Evolutionary conservation across 1,284 basidiomycete genomes (phyloP).

Genomic region (Anthracocystis setariae): DNA sequence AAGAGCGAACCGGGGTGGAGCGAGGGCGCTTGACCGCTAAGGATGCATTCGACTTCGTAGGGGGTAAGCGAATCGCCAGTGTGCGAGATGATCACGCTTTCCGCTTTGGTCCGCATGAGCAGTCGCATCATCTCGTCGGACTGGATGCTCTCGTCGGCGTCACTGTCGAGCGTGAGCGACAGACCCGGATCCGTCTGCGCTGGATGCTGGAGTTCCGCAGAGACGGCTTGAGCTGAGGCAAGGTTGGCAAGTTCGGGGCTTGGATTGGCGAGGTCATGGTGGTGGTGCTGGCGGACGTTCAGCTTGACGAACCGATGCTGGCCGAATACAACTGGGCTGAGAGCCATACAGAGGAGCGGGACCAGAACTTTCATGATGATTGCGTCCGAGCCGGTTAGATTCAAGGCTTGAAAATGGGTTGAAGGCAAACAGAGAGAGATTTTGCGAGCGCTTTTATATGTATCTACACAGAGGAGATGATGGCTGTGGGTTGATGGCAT

Average conservation of each 20-base stretch:
- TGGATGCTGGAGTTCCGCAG: neutral
- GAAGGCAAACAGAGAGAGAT: no score
- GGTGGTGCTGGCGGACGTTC: no score
- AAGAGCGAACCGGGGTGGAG: slow-evolving; percentile 19
- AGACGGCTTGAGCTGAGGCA: neutral
- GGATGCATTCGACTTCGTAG: slow-evolving; percentile 19
- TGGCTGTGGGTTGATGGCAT: no score
- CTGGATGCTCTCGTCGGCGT: slow-evolving; percentile 11
- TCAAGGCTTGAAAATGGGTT: no score
- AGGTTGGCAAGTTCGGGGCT: no score
- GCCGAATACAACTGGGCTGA: no score
- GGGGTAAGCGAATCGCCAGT: slow-evolving; percentile 6
- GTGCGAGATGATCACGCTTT: slow-evolving; percentile 23
- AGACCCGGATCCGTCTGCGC: slow-evolving; percentile 12
- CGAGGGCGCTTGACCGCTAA: slow-evolving; percentile 10
- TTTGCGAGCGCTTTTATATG: no score
- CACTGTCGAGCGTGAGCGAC: slow-evolving; percentile 14
- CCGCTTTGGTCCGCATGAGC: slow-evolving; percentile 26
- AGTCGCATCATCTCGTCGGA: slow-evolving; percentile 26
- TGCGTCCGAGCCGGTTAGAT: no score
- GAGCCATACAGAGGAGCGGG: no score
- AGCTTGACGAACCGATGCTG: no score
- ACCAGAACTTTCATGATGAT: no score
- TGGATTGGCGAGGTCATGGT: neutral
- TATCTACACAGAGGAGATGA: no score